Evolutionary conservation across 2,329 filamentous ascomycete species (phyloP).

Genomic region (Aspergillus thermomutatus): DNA sequence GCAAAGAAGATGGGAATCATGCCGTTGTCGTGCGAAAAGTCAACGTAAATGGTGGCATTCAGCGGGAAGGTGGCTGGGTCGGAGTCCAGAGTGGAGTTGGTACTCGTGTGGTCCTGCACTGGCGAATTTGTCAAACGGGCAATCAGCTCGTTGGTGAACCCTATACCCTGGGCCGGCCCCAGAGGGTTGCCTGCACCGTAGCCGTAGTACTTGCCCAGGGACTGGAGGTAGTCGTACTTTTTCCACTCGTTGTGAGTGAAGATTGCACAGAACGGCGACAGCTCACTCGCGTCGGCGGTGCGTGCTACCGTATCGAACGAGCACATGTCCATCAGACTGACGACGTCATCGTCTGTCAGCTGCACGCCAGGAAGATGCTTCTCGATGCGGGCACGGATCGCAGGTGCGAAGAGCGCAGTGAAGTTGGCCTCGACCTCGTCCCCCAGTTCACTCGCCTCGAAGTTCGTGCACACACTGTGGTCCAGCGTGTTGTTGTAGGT

Average conservation of each 20-base stretch:
- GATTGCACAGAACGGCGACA: constrained; percentile 71
- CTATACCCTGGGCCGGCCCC: constrained; percentile 80
- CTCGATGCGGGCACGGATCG: constrained; percentile 69
- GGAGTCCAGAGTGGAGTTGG: constrained; percentile 72
- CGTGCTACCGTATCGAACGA: constrained; percentile 74
- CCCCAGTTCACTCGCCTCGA: constrained; percentile 55
- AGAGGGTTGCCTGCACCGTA: constrained; percentile 73
- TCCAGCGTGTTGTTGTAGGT: constrained; percentile 78
- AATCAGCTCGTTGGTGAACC: constrained; percentile 83
- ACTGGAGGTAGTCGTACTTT: constrained; percentile 76
- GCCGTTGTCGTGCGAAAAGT: constrained; percentile 90
- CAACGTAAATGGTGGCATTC: constrained; percentile 67
- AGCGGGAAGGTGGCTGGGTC: constrained; percentile 70
- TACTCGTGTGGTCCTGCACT: constrained; percentile 70
- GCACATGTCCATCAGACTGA: constrained; percentile 84
- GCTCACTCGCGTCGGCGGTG: constrained; percentile 45
- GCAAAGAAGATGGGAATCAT: constrained; percentile 75
- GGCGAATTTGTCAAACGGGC: constrained; percentile 68
- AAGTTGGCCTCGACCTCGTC: constrained; percentile 55
- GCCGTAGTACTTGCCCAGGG: constrained; percentile 80
- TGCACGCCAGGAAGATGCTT: constrained; percentile 64
- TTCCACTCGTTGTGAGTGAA: constrained; percentile 73
- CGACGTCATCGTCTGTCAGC: constrained; percentile 59
- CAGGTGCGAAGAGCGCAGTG: constrained; percentile 60
- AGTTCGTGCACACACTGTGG: constrained; percentile 67